These are phyloP conservation scores for Phanerochaete sordida DNA, from an alignment of 768 basidiomycete genomes.

Conservation along the genomic window DNA sequence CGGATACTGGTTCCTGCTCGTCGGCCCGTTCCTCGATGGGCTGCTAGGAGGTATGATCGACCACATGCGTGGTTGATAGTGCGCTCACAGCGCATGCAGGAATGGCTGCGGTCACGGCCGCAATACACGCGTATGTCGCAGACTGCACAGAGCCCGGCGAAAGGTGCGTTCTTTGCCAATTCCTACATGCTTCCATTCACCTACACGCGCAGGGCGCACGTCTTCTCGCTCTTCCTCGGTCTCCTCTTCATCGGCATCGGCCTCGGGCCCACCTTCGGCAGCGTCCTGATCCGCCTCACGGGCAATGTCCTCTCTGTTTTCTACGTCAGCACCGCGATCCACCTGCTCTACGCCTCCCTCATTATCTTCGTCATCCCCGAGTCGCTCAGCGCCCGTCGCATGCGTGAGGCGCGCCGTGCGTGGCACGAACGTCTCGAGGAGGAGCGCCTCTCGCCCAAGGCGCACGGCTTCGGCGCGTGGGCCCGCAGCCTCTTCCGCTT, in stretches of 20 bases:
- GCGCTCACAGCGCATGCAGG: slow-evolving; percentile 40
- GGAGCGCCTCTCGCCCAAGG: slow-evolving; percentile 17
- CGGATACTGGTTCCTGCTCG: slow-evolving; percentile 75
- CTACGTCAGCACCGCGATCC: slow-evolving; percentile 54
- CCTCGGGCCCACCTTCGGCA: slow-evolving; percentile 71
- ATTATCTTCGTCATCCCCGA: slow-evolving; percentile 71
- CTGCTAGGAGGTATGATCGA: slow-evolving; percentile 55
- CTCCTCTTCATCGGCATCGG: slow-evolving; percentile 73
- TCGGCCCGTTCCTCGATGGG: slow-evolving; percentile 68
- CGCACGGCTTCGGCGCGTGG: slow-evolving; percentile 21
- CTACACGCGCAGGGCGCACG: slow-evolving; percentile 45
- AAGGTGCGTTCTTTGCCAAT: slow-evolving; percentile 36
- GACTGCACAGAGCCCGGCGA: slow-evolving; percentile 56
- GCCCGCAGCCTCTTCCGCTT: slow-evolving; percentile 53
- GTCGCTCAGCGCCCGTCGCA: slow-evolving; percentile 56
- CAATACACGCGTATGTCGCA: slow-evolving; percentile 62
- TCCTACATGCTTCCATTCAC: neutral
- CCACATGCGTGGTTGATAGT: slow-evolving; percentile 59
- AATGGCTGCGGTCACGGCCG: slow-evolving; percentile 43
- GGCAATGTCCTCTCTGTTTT: slow-evolving; percentile 61
- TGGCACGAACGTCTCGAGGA: slow-evolving; percentile 33
- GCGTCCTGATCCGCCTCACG: slow-evolving; percentile 57
- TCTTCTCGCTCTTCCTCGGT: slow-evolving; percentile 64
- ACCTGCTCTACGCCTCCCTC: slow-evolving; percentile 45
- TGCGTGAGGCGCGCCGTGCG: slow-evolving; percentile 35